These are phyloP conservation scores for Mycena galericulata DNA, from an alignment of 768 basidiomycete species.

Conservation along the genomic window DNA sequence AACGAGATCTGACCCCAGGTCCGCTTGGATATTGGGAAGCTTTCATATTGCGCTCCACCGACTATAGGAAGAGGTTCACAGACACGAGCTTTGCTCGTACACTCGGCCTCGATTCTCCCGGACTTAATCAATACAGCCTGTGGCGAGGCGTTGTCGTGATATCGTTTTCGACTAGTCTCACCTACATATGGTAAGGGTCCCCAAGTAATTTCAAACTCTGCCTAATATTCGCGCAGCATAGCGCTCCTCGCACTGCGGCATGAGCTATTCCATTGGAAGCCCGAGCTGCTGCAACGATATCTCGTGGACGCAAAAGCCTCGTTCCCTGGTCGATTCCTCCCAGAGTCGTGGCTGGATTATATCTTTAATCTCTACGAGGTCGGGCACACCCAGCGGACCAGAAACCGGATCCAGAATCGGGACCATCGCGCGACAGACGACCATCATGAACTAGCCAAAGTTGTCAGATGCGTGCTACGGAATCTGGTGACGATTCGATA, in stretches of 20 bases:
- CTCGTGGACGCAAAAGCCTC: too few relatives aligned
- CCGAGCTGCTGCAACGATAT: slow-evolving; percentile 9
- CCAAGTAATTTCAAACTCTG: not conserved
- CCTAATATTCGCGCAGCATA: slow-evolving; percentile 1
- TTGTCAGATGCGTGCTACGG: too few relatives aligned
- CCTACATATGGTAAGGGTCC: slow-evolving; percentile 2
- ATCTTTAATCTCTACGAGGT: slow-evolving; percentile 23
- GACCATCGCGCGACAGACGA: slow-evolving; percentile 18
- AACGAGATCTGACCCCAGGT: not conserved
- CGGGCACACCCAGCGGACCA: slow-evolving; percentile 16
- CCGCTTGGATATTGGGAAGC: slow-evolving; percentile 22
- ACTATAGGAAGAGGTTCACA: too few relatives aligned
- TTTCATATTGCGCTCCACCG: slow-evolving; percentile 14
- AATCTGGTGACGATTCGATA: too few relatives aligned
- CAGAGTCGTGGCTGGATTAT: slow-evolving; percentile 16
- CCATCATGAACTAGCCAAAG: slow-evolving; percentile 17
- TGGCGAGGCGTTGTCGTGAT: too few relatives aligned
- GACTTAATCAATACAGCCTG: too few relatives aligned
- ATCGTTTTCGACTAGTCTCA: too few relatives aligned
- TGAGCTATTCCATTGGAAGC: slow-evolving; percentile 27
- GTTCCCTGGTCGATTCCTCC: slow-evolving; percentile 9
- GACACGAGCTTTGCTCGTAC: too few relatives aligned
- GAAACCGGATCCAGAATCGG: slow-evolving; percentile 15
- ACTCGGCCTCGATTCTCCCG: too few relatives aligned
- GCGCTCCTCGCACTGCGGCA: slow-evolving; percentile 16